A percentile compares a stretch with the other conserved stretches of the same genome.
These are phyloP conservation scores for Mucor irregularis DNA, from an alignment of 371 early-diverging fungal genomes.

Conservation along the genomic window DNA sequence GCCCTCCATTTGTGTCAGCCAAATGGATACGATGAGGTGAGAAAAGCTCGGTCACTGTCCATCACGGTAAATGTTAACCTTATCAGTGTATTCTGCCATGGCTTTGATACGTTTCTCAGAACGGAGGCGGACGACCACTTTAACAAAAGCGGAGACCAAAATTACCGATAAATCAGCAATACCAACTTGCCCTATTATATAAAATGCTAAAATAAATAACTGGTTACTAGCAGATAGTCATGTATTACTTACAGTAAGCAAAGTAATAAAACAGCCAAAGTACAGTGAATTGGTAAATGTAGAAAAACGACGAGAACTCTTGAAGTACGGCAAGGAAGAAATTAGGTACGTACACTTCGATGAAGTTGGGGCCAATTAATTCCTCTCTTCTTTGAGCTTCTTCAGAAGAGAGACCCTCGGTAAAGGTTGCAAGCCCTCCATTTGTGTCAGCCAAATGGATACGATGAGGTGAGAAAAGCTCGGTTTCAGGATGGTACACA, in stretches of 20 bases:
- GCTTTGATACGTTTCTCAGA: slow-evolving; percentile 68
- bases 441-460: slow-evolving; percentile 59
- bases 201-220: neutral
- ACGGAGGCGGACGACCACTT: slow-evolving; percentile 61
- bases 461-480: slow-evolving; percentile 58
- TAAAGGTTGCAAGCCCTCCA: slow-evolving; percentile 40
- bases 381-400: slow-evolving; percentile 64
- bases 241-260: slow-evolving; percentile 50
- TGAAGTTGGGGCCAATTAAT: slow-evolving; percentile 72
- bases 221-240: neutral
- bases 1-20: slow-evolving; percentile 48
- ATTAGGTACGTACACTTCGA: slow-evolving; percentile 62
- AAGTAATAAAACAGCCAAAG: slow-evolving; percentile 77
- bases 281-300: slow-evolving; percentile 77
- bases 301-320: slow-evolving; percentile 76
- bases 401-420: slow-evolving; percentile 51
- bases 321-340: slow-evolving; percentile 53
- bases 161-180: slow-evolving; percentile 74
- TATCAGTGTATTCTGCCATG: slow-evolving; percentile 64
- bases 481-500: slow-evolving; percentile 17
- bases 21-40: slow-evolving; percentile 58
- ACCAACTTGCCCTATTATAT: slow-evolving; percentile 59
- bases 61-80: slow-evolving; percentile 48
- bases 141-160: slow-evolving; percentile 67
- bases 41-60: slow-evolving; percentile 41